Percentiles rank a stretch among this genome's conserved stretches.
phyloP scores from a whole-genome alignment of 2,329 filamentous ascomycete species.

The Colletotrichum spinosum region DNA sequence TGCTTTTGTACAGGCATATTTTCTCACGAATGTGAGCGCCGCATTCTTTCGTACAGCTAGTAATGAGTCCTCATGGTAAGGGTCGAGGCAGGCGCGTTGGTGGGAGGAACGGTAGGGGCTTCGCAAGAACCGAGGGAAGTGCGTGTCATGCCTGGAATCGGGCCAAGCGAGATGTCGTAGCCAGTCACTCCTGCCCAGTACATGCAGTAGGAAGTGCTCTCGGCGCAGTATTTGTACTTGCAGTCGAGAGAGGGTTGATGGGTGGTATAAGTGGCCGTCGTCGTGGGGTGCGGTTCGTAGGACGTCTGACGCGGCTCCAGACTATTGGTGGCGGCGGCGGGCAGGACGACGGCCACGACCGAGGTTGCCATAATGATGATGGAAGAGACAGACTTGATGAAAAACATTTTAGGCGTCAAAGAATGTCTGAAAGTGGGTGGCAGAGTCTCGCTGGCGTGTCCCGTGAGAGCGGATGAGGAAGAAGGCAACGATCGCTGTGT shows the following conservation, averaged over 20 bases:
- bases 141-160: constrained; percentile 51
- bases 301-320: not conserved
- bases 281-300: no score
- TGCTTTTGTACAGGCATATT: no score
- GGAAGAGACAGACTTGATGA: not conserved
- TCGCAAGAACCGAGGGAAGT: constrained; percentile 47
- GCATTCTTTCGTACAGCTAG: no score
- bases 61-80: no score
- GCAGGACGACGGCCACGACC: not conserved
- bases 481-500: no score
- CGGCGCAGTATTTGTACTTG: constrained; percentile 43
- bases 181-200: constrained; percentile 52
- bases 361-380: not conserved
- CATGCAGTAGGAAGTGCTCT: constrained; percentile 50
- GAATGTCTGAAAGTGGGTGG: not conserved
- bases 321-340: not conserved
- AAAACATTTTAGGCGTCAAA: not conserved
- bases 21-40: no score
- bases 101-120: constrained; percentile 1
- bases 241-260: constrained; percentile 43
- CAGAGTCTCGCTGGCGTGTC: no score
- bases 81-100: no score
- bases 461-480: no score
- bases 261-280: constrained; percentile 5
- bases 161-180: constrained; percentile 48